Conservation (phyloP, 306 rosid species). For the Cucumis hystrix region DNA sequence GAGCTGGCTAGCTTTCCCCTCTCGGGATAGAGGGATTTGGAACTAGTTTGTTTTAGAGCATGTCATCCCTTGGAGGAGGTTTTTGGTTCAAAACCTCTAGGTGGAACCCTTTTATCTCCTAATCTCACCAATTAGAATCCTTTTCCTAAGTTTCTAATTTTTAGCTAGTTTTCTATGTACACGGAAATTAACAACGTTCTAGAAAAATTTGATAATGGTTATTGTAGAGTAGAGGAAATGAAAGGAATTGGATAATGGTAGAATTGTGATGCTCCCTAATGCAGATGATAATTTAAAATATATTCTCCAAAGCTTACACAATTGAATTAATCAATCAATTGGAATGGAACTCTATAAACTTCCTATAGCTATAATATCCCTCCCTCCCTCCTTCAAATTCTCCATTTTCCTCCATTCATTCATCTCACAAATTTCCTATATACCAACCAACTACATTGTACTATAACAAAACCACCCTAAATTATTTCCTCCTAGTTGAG, state of each 20-base stretch:
- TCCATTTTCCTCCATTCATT: not conserved
- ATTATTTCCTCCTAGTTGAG: not conserved
- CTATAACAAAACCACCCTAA: not conserved
- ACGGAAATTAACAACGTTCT: not conserved
- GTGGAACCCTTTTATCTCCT: not conserved
- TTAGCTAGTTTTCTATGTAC: not conserved
- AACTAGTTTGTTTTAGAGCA: not conserved
- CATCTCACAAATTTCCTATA: not conserved
- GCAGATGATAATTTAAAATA: too few species aligned
- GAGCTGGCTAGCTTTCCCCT: too few species aligned
- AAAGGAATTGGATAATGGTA: not conserved
- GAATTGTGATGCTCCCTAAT: not conserved
- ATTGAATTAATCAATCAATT: not conserved
- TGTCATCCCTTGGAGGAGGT: not conserved
- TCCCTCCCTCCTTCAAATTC: not conserved
- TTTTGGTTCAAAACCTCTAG: not conserved
- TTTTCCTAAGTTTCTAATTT: not conserved
- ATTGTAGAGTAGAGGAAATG: not conserved
- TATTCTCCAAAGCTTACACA: not conserved
- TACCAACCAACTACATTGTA: not conserved
- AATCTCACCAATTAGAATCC: not conserved
- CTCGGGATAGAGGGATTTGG: too few species aligned
- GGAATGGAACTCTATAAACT: not conserved
- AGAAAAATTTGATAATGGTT: not conserved
- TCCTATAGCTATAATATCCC: not conserved